Conservation (phyloP, 2,329 filamentous ascomycete genomes). For the Gnomoniopsis sp. region DNA sequence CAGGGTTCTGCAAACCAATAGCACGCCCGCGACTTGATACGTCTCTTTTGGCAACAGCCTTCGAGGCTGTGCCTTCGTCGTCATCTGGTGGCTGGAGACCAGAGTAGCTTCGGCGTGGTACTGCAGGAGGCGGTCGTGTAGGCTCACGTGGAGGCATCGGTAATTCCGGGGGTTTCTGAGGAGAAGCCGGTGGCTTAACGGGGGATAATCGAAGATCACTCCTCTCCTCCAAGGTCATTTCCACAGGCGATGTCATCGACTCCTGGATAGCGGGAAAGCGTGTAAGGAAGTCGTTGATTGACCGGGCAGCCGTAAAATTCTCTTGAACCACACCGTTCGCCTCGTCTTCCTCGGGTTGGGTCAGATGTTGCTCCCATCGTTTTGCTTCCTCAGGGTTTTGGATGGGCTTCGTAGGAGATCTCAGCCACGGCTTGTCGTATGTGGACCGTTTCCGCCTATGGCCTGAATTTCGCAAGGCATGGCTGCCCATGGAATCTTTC, state of each 20-base stretch:
- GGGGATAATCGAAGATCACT: background rate
- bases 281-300: constrained; percentile 65
- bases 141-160: constrained; percentile 55
- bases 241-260: constrained; percentile 51
- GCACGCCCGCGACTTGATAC: constrained; percentile 48
- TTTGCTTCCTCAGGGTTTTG: constrained; percentile 73
- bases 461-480: constrained; percentile 51
- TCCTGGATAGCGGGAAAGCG: constrained; percentile 70
- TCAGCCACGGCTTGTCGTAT: constrained; percentile 31
- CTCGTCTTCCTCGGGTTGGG: constrained; percentile 11
- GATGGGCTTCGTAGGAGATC: constrained; percentile 61
- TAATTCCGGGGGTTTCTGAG: constrained; percentile 30
- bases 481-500: constrained; percentile 74
- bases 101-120: constrained; percentile 72
- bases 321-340: background rate
- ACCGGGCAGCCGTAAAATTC: constrained; percentile 9
- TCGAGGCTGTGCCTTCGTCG: constrained; percentile 38
- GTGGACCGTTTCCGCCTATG: constrained; percentile 15
- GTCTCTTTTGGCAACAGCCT: constrained; percentile 37
- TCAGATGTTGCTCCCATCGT: constrained; percentile 73
- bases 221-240: constrained; percentile 11
- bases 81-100: constrained; percentile 55
- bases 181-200: background rate
- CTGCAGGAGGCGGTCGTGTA: constrained; percentile 62
- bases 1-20: constrained; percentile 73